Percentiles rank a stretch among this genome's conserved stretches.
These are phyloP conservation scores for Echinosophora koreensis DNA, from an alignment of 306 rosid genomes.

Conservation along the genomic window DNA sequence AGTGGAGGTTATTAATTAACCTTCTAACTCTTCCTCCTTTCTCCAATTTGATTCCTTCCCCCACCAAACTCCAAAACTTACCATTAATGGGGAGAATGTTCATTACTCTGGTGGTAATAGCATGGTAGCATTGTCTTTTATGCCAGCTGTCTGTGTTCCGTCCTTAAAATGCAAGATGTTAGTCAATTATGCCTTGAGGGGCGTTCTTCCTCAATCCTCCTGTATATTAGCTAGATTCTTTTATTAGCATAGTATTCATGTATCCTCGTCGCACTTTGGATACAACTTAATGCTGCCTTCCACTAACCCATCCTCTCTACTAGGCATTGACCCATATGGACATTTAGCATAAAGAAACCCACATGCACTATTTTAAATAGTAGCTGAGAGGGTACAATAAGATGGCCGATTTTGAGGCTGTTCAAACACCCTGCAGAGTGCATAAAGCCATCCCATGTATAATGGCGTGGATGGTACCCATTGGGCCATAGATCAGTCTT, in stretches of 20 bases:
- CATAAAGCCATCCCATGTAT: slow-evolving; percentile 4
- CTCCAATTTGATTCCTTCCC: slow-evolving; percentile 2
- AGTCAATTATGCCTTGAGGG: background rate
- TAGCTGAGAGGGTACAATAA: background rate
- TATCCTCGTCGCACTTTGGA: background rate
- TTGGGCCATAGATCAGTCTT: background rate
- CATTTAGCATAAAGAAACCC: slow-evolving; percentile 27
- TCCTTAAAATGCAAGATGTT: background rate
- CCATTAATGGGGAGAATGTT: background rate
- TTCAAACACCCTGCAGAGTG: slow-evolving; percentile 14
- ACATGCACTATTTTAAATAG: slow-evolving; percentile 17
- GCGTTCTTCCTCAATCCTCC: slow-evolving; percentile 1
- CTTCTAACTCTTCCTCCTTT: background rate
- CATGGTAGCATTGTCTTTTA: background rate
- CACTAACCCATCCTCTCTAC: background rate
- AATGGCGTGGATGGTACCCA: background rate
- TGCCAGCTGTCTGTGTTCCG: slow-evolving; percentile 29
- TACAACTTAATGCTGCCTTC: slow-evolving; percentile 26
- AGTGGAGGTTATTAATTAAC: background rate
- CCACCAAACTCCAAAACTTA: background rate
- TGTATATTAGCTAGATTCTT: slow-evolving; percentile 6
- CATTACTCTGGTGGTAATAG: background rate
- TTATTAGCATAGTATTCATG: background rate
- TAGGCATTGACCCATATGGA: background rate
- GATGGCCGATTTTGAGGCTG: slow-evolving; percentile 16